Base-by-base conservation (phyloP, 495 filamentous ascomycete species). In the Neurospora discreta region DNA sequence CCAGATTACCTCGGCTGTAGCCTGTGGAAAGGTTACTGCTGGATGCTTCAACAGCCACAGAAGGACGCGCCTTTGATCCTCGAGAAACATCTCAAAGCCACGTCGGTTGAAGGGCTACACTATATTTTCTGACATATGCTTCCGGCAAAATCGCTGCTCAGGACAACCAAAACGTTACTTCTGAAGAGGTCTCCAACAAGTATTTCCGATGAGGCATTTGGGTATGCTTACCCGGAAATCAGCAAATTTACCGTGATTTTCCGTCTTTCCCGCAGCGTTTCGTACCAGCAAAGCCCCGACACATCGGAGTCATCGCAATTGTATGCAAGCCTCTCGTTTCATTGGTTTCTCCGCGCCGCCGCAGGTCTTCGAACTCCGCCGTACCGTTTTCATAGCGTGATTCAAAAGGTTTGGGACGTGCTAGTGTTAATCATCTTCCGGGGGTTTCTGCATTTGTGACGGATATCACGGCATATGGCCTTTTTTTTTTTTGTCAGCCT, bases 11-110 rank as follows among this genome's bases (percentile, higher is more conserved):
- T 36, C 16, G 52, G 52, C 23, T 65, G 26, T 65, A 65, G 30
- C 52, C 1, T 33, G 52, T 65, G 26, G 30, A 65, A 33, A 16
- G 52, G 26, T 65, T 18, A 65, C 52, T 60, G 30, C 23, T 60
- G 44, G 44, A 23, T 78, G 82, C 81, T 83, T 84, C 75, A 84
- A 83, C 70, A 81, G 82, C 73, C 71, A 83, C 36, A 78, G 77
- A 43, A 75, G 76, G 71, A 70, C 82, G 40, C 72, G 74, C 18
- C 70, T 38, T 16, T 41, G 30, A 20, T 13, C n/a, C 30, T 42
- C 20, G 9, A 71, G 52, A 33, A 9, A 68, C 20, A 40, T 39
- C 11, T 23, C 38, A 71, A 36, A 65, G 52, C 52, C 26, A 65
- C 26, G 26, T 30, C 52, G 52, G 52, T 36, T 65, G 52, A 65